Conservation (phyloP, 805 yeast genomes). For the Lachancea fermentati region DNA sequence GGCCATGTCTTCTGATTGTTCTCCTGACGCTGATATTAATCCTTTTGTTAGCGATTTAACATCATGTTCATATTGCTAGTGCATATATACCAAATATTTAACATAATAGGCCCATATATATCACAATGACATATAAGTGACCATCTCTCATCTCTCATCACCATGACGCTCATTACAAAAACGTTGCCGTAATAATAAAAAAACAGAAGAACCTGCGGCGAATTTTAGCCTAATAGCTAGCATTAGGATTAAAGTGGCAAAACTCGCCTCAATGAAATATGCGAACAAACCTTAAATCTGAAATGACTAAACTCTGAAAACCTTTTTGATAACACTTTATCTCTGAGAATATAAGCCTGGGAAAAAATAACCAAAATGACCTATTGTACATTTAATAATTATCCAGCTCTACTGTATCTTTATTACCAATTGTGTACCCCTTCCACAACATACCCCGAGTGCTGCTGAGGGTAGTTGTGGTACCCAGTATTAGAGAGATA, state of each 20-base stretch:
- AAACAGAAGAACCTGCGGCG: not conserved
- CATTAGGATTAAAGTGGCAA: too few relatives aligned
- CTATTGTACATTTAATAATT: not conserved
- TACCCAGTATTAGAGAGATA: slow-evolving; percentile 5
- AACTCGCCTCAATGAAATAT: too few relatives aligned
- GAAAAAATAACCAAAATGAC: not conserved
- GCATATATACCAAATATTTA: not conserved
- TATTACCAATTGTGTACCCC: slow-evolving; percentile 4
- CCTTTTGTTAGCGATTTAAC: slow-evolving; percentile 35
- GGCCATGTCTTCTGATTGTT: slow-evolving; percentile 45
- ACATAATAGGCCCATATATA: not conserved
- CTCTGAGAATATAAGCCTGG: not conserved
- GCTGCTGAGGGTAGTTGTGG: slow-evolving; percentile 1
- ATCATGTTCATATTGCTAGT: not conserved
- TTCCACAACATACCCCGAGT: slow-evolving; percentile 1
- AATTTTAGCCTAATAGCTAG: not conserved
- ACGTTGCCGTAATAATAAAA: not conserved
- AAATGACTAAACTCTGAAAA: not conserved
- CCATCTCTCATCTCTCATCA: not conserved
- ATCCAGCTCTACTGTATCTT: not conserved
- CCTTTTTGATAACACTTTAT: not conserved
- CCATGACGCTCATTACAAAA: not conserved
- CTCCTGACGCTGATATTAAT: slow-evolving; percentile 40
- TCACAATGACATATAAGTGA: too few relatives aligned
- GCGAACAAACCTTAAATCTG: too few relatives aligned